A percentile compares a stretch with the other conserved stretches of the same genome.
These are phyloP conservation scores for Adenanthera pavonina DNA, from an alignment of 306 rosid genomes.

Conservation along the genomic window DNA sequence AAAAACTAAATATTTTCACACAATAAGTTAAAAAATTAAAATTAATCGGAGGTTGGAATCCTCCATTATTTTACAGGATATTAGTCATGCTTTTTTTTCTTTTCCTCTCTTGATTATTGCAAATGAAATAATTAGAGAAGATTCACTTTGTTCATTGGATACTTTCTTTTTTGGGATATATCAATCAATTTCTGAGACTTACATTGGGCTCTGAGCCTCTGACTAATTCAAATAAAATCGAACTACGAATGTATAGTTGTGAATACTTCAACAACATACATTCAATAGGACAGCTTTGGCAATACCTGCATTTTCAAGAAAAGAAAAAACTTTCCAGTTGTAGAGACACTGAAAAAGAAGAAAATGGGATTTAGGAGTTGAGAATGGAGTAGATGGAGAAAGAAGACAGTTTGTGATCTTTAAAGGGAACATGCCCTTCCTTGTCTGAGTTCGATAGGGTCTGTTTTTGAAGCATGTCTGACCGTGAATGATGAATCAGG, in stretches of 20 bases:
- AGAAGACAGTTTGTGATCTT: slow-evolving; percentile 18
- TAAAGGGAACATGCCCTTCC: too few species aligned
- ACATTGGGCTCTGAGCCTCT: too few species aligned
- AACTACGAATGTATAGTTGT: too few species aligned
- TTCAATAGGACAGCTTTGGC: too few species aligned
- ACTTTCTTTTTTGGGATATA: not conserved
- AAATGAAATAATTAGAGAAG: not conserved
- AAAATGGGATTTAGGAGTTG: not conserved
- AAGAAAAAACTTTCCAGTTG: too few species aligned
- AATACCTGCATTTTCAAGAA: too few species aligned
- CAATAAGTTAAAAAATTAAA: too few species aligned
- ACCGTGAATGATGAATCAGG: slow-evolving; percentile 18
- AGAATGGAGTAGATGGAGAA: not conserved
- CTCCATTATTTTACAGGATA: not conserved
- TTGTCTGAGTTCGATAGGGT: too few species aligned
- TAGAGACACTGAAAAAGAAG: not conserved
- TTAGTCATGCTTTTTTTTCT: not conserved
- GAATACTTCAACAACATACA: too few species aligned
- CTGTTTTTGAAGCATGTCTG: not conserved
- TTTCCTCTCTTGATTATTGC: not conserved
- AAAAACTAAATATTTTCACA: too few species aligned
- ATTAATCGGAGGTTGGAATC: not conserved
- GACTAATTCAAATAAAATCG: too few species aligned
- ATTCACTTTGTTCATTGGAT: not conserved
- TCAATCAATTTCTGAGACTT: too few species aligned